Conservation (phyloP, 306 rosid species). For the Prunus salicina region DNA sequence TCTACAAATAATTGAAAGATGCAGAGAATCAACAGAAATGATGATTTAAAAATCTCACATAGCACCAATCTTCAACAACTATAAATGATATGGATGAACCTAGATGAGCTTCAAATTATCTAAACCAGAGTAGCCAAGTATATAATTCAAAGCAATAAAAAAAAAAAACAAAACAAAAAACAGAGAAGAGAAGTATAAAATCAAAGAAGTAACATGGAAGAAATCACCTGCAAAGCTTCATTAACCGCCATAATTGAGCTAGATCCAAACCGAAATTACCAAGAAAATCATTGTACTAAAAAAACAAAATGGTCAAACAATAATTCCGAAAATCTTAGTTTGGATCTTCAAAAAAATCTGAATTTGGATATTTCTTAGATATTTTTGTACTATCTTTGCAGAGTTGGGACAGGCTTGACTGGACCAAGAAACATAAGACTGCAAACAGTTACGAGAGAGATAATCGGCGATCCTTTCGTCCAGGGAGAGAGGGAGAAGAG, state of each 20-base stretch:
- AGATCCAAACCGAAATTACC: constrained; percentile 38
- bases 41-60: not conserved
- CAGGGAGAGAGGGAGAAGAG: not conserved
- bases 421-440: constrained; percentile 18
- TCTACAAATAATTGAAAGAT: not conserved
- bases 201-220: constrained; percentile 5
- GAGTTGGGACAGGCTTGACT: constrained; percentile 26
- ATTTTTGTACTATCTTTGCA: not conserved
- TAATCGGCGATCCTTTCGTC: constrained; percentile 26
- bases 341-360: not conserved
- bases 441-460: constrained; percentile 18
- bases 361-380: not conserved
- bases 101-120: not conserved
- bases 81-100: not conserved
- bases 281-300: not conserved
- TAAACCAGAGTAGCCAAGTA: too few relatives aligned
- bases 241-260: constrained; percentile 44
- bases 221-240: constrained; percentile 40
- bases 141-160: not conserved
- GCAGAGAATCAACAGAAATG: not conserved
- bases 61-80: not conserved
- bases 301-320: not conserved
- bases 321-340: not conserved
- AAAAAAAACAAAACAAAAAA: not conserved
- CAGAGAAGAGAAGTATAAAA: constrained; percentile 2